Percentiles rank a stretch among this genome's conserved stretches.
Conservation (phyloP, 2,329 filamentous ascomycete genomes). For the Cryphonectria carpinicola region DNA sequence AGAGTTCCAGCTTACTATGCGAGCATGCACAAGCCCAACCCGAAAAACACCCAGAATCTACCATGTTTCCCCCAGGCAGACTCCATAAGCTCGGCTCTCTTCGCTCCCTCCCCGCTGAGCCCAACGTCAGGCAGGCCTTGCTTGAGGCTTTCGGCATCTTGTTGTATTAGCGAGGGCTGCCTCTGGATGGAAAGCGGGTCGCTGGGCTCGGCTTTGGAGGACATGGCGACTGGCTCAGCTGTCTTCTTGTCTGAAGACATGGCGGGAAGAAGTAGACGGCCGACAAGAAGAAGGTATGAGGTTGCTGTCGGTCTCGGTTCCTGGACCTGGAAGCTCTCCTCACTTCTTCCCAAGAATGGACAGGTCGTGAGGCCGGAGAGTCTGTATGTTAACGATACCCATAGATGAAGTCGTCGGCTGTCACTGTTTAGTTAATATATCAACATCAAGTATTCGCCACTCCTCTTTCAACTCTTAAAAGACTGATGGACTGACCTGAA, state of each 20-base stretch:
- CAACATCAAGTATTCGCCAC: neutral
- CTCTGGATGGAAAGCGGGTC: neutral
- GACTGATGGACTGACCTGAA: neutral
- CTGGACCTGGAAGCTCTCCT: neutral
- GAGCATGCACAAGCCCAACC: neutral
- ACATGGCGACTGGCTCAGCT: neutral
- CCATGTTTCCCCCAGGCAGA: neutral
- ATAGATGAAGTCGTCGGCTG: neutral
- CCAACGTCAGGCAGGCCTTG: neutral
- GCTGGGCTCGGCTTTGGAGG: neutral
- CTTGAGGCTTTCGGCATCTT: constrained; percentile 1
- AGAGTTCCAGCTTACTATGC: neutral
- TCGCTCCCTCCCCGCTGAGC: constrained; percentile 1
- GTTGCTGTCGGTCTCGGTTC: neutral
- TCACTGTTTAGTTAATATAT: neutral
- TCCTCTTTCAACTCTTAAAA: neutral
- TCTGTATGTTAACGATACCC: neutral
- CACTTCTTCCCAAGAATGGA: too few relatives aligned
- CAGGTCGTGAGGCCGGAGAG: neutral
- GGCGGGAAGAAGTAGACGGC: neutral
- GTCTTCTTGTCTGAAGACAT: neutral
- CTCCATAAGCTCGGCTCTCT: neutral
- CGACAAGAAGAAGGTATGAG: neutral
- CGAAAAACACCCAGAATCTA: neutral
- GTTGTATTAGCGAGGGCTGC: neutral